Percentiles rank a stretch among this genome's conserved stretches.
Conservation (phyloP, 2,329 filamentous ascomycete genomes). For the Sphaerostilbella broomeana region DNA sequence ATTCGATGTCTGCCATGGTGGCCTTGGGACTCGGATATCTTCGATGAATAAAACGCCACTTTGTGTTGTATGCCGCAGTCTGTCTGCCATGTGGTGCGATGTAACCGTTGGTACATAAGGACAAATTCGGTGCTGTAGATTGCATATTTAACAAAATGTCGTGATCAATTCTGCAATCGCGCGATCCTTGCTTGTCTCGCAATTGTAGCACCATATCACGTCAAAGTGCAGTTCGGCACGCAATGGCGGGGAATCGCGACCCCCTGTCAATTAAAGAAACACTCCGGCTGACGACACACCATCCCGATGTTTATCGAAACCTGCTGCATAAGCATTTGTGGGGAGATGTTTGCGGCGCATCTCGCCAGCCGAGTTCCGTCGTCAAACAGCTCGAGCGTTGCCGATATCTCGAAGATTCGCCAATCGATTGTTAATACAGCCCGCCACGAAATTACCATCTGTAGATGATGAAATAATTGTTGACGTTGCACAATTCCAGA, state of each 20-base stretch:
- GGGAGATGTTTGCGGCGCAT: neutral
- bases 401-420: constrained; percentile 1
- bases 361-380: constrained; percentile 5
- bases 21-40: neutral
- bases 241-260: constrained; percentile 9
- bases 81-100: neutral
- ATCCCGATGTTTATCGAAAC: too few species aligned
- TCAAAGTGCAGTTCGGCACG: constrained; percentile 4
- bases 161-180: constrained; percentile 5
- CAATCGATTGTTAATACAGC: constrained; percentile 3
- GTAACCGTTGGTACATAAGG: neutral
- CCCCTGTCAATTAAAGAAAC: too few species aligned
- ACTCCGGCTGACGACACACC: too few species aligned
- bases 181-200: neutral
- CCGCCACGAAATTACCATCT: neutral
- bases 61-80: neutral
- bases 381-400: neutral
- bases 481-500: constrained; percentile 6
- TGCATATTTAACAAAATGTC: neutral
- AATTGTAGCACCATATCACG: constrained; percentile 1
- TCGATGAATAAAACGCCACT: neutral
- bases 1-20: constrained; percentile 1
- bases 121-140: neutral
- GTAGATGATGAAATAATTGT: constrained; percentile 9
- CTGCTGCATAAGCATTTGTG: too few species aligned